Conservation (phyloP, 208 protist genomes). For the Wallacemonas rigidus region DNA sequence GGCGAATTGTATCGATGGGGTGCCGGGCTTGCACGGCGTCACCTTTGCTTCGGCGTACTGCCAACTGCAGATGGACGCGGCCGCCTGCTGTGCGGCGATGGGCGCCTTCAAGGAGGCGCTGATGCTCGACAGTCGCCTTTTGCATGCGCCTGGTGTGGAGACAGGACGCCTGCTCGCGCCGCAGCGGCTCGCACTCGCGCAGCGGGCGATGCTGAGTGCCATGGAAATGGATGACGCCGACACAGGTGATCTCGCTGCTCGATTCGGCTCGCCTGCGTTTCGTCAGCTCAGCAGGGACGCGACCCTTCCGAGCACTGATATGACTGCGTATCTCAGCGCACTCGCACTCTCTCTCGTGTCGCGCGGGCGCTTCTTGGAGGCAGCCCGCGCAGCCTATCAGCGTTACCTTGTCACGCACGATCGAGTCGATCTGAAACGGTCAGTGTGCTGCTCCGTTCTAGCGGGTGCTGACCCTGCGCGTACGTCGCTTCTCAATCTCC, state of each 20-base stretch:
- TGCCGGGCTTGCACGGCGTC: constrained; percentile 19
- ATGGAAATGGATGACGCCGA: constrained; percentile 71
- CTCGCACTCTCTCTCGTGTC: constrained; percentile 76
- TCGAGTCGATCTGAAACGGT: constrained; percentile 48
- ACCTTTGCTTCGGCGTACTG: constrained; percentile 18
- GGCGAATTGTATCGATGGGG: background rate
- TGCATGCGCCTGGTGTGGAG: constrained; percentile 18
- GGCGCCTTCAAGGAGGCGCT: constrained; percentile 28
- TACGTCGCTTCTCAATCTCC: constrained; percentile 75
- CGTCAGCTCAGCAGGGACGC: constrained; percentile 26
- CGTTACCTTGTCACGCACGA: constrained; percentile 45
- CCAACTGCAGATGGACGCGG: constrained; percentile 23
- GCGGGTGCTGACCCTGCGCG: constrained; percentile 85
- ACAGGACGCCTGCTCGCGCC: background rate
- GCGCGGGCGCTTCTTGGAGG: constrained; percentile 80
- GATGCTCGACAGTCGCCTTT: constrained; percentile 23
- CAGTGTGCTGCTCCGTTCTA: constrained; percentile 90
- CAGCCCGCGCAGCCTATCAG: constrained; percentile 88
- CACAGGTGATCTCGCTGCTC: constrained; percentile 62
- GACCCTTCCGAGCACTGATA: constrained; percentile 19
- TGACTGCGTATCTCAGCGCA: constrained; percentile 58
- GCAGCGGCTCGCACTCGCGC: constrained; percentile 9
- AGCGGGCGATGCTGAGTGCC: constrained; percentile 66
- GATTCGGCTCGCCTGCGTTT: constrained; percentile 67
- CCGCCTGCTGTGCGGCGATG: constrained; percentile 26